Conservation (phyloP, 805 yeast species). For the Wickerhamomyces canadensis region DNA sequence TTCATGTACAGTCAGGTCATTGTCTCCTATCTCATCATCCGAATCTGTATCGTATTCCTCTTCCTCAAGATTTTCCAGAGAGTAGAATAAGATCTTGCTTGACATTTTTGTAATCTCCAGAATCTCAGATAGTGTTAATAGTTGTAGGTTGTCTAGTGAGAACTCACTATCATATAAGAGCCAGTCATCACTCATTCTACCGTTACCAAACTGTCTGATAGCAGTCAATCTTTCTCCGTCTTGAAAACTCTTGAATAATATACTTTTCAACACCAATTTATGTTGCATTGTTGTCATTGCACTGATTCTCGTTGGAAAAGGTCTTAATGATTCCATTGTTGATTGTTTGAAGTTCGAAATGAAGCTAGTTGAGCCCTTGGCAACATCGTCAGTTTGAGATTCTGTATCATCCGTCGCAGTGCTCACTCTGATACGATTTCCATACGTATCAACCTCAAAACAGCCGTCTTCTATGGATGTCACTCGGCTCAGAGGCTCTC, state of each 20-base stretch:
- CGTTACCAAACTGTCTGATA: constrained; percentile 20
- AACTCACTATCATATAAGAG: constrained; percentile 33
- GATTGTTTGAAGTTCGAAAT: constrained; percentile 3
- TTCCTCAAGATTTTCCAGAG: constrained; percentile 10
- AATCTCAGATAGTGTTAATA: constrained; percentile 30
- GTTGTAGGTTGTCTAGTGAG: constrained; percentile 31
- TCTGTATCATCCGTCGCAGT: no score
- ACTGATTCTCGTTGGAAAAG: constrained; percentile 14
- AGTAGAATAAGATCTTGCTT: constrained; percentile 30
- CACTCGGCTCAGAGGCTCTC: not conserved
- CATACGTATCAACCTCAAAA: no score
- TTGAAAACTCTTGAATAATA: constrained; percentile 16
- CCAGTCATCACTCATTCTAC: constrained; percentile 35
- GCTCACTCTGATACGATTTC: no score
- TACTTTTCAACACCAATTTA: constrained; percentile 15
- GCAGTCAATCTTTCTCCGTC: constrained; percentile 19
- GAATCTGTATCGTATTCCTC: constrained; percentile 4
- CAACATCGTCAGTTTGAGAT: constrained; percentile 4
- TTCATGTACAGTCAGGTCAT: constrained; percentile 22
- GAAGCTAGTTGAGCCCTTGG: not conserved
- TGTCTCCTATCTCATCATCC: constrained; percentile 8
- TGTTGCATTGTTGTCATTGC: constrained; percentile 7
- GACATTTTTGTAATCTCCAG: constrained; percentile 22
- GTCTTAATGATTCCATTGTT: constrained; percentile 5
- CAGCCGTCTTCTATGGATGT: not conserved